A percentile compares a stretch with the other conserved stretches of the same genome.
These are phyloP conservation scores for Sisymbrium irio DNA, from an alignment of 345 rosid species.

Conservation along the genomic window DNA sequence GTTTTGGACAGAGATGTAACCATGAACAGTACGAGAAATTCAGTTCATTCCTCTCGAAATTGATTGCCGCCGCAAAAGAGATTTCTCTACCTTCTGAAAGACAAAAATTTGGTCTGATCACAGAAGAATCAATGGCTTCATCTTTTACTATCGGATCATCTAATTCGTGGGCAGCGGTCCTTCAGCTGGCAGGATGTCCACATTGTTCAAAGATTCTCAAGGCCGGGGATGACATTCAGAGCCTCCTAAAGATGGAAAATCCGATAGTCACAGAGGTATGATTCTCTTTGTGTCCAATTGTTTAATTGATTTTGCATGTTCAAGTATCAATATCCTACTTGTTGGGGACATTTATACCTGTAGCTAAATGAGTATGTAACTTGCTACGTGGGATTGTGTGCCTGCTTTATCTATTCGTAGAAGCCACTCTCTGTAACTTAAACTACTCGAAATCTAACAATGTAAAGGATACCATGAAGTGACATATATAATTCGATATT, in stretches of 20 bases:
- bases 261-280: conserved; percentile 63
- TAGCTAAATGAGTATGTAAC: conserved; percentile 2
- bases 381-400: neutral
- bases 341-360: neutral
- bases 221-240: conserved; percentile 52
- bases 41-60: conserved; percentile 60
- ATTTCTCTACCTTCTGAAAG: conserved; percentile 66
- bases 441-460: conserved; percentile 3
- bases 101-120: conserved; percentile 73
- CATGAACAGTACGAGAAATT: conserved; percentile 59
- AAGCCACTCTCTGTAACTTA: conserved; percentile 5
- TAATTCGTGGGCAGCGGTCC: conserved; percentile 61
- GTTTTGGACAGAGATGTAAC: conserved; percentile 50
- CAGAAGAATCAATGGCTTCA: conserved; percentile 57
- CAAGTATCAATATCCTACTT: neutral
- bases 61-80: conserved; percentile 54
- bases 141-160: conserved; percentile 48
- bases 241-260: conserved; percentile 44
- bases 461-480: no score
- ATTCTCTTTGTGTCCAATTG: conserved; percentile 1
- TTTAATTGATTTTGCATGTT: conserved; percentile 13
- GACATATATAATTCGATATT: neutral
- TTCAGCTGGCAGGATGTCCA: conserved; percentile 69
- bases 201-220: conserved; percentile 64
- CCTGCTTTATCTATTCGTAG: conserved; percentile 3